A percentile compares a stretch with the other conserved stretches of the same genome.
Evolutionary conservation across 2,329 filamentous ascomycete genomes (phyloP).

Genomic region (Pseudodiploospora longispora): DNA sequence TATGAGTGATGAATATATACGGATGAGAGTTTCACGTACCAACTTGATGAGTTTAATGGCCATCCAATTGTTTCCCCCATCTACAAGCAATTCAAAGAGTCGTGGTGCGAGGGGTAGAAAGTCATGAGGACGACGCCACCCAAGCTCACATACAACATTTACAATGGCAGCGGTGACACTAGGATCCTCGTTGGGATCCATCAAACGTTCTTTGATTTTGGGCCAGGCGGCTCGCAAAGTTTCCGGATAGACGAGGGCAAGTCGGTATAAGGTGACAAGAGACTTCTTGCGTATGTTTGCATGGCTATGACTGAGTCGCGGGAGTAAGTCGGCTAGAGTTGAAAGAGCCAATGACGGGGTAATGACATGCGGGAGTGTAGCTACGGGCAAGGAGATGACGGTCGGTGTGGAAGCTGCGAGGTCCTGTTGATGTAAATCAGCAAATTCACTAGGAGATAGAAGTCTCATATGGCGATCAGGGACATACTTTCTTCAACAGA

Average conservation of each 20-base stretch:
- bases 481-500: conserved; percentile 74
- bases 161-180: conserved; percentile 94
- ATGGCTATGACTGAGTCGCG: conserved; percentile 78
- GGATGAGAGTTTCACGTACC: conserved; percentile 35
- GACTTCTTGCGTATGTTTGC: conserved; percentile 89
- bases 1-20: conserved; percentile 18
- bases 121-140: conserved; percentile 87
- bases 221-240: conserved; percentile 89
- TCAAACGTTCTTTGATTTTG: conserved; percentile 88
- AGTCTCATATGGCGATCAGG: too few relatives aligned
- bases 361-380: conserved; percentile 88
- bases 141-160: conserved; percentile 93
- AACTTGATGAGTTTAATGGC: conserved; percentile 98
- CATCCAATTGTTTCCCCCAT: conserved; percentile 98
- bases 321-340: conserved; percentile 75
- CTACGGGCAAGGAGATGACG: conserved; percentile 77
- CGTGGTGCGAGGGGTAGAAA: conserved; percentile 87
- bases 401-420: conserved; percentile 63
- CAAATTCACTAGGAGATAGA: too few relatives aligned
- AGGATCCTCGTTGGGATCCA: conserved; percentile 82
- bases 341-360: conserved; percentile 88
- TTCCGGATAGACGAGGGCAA: conserved; percentile 94
- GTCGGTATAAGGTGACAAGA: conserved; percentile 84
- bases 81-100: conserved; percentile 84
- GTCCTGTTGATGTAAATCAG: conserved; percentile 37